Evolutionary conservation across 768 basidiomycete genomes (phyloP).

Genomic region (Agaricus subrufescens): DNA sequence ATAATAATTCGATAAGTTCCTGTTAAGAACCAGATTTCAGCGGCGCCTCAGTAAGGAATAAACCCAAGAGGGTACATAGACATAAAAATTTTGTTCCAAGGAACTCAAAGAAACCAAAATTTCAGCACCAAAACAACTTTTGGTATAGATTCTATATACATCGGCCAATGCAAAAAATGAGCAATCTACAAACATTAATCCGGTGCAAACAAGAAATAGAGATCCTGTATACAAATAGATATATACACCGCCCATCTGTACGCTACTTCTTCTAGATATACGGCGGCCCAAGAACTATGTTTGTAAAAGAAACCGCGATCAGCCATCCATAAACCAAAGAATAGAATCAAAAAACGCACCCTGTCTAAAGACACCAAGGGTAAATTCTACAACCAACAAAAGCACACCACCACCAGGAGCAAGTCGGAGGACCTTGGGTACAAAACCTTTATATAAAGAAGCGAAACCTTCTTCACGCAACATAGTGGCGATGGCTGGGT

Average conservation of each 20-base stretch:
- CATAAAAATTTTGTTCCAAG: too few species aligned
- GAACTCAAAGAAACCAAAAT: too few species aligned
- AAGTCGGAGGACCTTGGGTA: slow-evolving; percentile 91
- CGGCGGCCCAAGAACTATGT: slow-evolving; percentile 45
- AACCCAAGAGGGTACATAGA: too few species aligned
- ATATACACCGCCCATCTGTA: background rate
- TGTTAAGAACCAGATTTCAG: too few species aligned
- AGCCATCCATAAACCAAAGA: background rate
- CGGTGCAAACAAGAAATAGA: too few species aligned
- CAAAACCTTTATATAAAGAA: slow-evolving; percentile 92
- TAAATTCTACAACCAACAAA: slow-evolving; percentile 89
- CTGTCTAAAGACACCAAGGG: slow-evolving; percentile 69
- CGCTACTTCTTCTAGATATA: slow-evolving; percentile 31
- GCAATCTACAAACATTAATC: too few species aligned
- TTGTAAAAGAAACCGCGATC: background rate
- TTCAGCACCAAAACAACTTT: too few species aligned
- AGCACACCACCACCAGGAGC: slow-evolving; percentile 96
- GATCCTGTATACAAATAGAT: too few species aligned
- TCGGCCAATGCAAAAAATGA: too few species aligned
- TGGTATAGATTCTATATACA: too few species aligned
- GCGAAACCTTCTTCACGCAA: slow-evolving; percentile 81
- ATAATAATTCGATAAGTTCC: too few species aligned
- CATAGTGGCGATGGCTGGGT: slow-evolving; percentile 80
- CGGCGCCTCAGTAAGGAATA: too few species aligned
- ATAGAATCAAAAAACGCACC: slow-evolving; percentile 33